Conservation (phyloP, 1,284 basidiomycete species). For the Ceratobasidium sp. region DNA sequence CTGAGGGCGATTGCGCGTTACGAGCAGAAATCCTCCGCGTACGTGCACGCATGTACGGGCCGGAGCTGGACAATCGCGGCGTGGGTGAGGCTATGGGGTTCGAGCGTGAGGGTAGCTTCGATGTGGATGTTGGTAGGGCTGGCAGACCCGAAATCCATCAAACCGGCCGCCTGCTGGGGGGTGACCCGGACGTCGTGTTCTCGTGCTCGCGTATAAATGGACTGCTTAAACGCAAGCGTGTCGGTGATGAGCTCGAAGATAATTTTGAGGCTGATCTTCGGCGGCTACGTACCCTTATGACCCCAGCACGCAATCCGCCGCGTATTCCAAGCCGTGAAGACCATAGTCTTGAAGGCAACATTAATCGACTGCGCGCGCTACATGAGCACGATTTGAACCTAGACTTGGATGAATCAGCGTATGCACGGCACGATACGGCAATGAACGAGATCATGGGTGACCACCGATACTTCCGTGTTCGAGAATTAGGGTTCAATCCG, state of each 20-base stretch:
- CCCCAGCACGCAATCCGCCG: too few relatives aligned
- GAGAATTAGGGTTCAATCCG: background rate
- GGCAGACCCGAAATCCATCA: too few relatives aligned
- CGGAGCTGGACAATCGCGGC: background rate
- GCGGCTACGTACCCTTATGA: background rate
- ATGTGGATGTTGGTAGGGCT: too few relatives aligned
- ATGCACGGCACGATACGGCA: background rate
- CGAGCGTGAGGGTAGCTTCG: too few relatives aligned
- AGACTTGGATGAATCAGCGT: background rate
- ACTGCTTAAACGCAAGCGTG: background rate
- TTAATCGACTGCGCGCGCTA: background rate
- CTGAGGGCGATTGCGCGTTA: background rate
- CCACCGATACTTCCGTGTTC: background rate
- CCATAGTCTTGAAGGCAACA: background rate
- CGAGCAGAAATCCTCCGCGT: background rate
- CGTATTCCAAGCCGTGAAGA: background rate
- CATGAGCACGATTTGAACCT: background rate
- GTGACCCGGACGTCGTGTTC: background rate
- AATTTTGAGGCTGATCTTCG: background rate
- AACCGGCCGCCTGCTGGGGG: too few relatives aligned
- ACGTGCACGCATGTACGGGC: background rate
- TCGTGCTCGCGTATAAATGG: background rate
- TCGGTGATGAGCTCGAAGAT: background rate
- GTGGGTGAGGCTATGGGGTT: too few relatives aligned
- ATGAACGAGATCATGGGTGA: background rate